A percentile compares a stretch with the other conserved stretches of the same genome.
These are phyloP conservation scores for Lignosus rhinocerotis DNA, from an alignment of 1,284 basidiomycete genomes.

Conservation along the genomic window DNA sequence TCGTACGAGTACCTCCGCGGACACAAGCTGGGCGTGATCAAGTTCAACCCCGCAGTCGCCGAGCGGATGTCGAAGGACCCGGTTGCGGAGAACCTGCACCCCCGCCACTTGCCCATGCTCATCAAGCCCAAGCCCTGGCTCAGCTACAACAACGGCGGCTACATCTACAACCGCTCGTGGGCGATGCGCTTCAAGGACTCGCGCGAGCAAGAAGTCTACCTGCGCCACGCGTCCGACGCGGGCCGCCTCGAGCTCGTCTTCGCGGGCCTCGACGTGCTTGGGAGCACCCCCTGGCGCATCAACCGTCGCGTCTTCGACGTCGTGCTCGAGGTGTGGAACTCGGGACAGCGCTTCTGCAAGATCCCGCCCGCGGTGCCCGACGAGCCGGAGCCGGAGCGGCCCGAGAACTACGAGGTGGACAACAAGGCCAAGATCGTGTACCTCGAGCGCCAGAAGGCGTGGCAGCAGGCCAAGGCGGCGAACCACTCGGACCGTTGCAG, in stretches of 20 bases:
- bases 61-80: conserved; percentile 80
- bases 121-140: conserved; percentile 91
- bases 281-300: conserved; percentile 90
- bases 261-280: conserved; percentile 88
- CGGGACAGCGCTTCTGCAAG: conserved; percentile 72
- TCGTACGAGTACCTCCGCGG: conserved; percentile 93
- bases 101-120: conserved; percentile 95
- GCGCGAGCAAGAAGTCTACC: conserved; percentile 82
- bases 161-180: conserved; percentile 31
- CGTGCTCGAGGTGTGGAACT: conserved; percentile 84
- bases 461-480: conserved; percentile 66
- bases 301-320: conserved; percentile 79
- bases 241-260: conserved; percentile 87
- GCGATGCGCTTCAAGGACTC: conserved; percentile 96
- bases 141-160: conserved; percentile 79
- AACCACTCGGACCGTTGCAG: conserved; percentile 92
- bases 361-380: conserved; percentile 72
- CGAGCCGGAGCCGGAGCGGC: conserved; percentile 63
- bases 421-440: conserved; percentile 65
- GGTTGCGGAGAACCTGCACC: conserved; percentile 80
- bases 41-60: conserved; percentile 81
- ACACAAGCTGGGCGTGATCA: conserved; percentile 89
- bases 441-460: conserved; percentile 59
- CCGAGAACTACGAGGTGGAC: conserved; percentile 65
- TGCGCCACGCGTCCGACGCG: conserved; percentile 73